Percentiles rank a stretch among this genome's conserved stretches.
phyloP scores from a whole-genome alignment of 2,329 filamentous ascomycete species.

The Phaeoacremonium minimum region DNA sequence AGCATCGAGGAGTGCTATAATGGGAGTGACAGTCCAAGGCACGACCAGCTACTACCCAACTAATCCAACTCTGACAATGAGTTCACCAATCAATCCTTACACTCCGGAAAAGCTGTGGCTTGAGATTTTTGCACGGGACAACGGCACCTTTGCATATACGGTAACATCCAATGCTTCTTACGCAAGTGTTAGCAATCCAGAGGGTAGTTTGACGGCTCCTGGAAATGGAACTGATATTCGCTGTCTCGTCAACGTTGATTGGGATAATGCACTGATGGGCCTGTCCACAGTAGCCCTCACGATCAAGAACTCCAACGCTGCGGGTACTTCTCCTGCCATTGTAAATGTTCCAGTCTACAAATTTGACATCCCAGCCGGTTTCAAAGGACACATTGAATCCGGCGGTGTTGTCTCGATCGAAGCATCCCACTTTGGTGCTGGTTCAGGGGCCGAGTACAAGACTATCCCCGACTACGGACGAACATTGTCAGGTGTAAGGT shows the following conservation, averaged over 20 bases:
- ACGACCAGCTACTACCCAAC: slow-evolving; percentile 44
- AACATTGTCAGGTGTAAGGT: slow-evolving; percentile 20
- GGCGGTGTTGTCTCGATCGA: slow-evolving; percentile 21
- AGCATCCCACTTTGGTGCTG: slow-evolving; percentile 15
- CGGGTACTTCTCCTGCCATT: slow-evolving; percentile 22
- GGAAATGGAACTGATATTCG: slow-evolving; percentile 26
- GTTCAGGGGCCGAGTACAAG: slow-evolving; percentile 14
- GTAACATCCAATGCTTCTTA: slow-evolving; percentile 30
- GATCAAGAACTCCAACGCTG: slow-evolving; percentile 20
- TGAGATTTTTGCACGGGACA: slow-evolving; percentile 40
- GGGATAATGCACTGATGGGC: slow-evolving; percentile 30
- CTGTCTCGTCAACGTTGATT: slow-evolving; percentile 34
- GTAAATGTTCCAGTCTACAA: slow-evolving; percentile 37
- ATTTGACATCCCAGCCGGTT: slow-evolving; percentile 11
- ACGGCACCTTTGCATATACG: slow-evolving; percentile 29
- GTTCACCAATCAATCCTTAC: slow-evolving; percentile 17
- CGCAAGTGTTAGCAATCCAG: slow-evolving; percentile 28
- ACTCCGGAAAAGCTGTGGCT: slow-evolving; percentile 33
- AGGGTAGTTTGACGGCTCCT: slow-evolving; percentile 23
- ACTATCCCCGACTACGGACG: slow-evolving; percentile 22
- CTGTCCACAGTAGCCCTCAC: slow-evolving; percentile 24
- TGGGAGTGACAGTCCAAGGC: slow-evolving; percentile 45
- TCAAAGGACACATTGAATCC: slow-evolving; percentile 21
- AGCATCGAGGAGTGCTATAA: slow-evolving; percentile 25
- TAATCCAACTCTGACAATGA: slow-evolving; percentile 21